Percentiles rank a stretch among this genome's conserved stretches.
phyloP scores from a whole-genome alignment of 306 rosid genomes.

The Gastrolobium villosum region DNA sequence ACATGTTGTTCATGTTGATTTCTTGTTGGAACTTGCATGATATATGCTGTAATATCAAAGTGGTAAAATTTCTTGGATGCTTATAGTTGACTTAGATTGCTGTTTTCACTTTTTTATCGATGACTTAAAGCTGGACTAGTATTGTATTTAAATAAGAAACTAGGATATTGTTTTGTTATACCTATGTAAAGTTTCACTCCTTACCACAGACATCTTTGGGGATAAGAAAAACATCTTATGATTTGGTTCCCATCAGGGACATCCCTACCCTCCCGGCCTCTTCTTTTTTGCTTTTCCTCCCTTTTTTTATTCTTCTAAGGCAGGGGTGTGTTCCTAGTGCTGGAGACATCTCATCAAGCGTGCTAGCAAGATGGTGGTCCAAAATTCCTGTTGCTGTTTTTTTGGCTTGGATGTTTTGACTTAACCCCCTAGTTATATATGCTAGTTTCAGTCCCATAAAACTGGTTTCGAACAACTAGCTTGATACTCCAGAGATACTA shows the following conservation, averaged over 20 bases:
- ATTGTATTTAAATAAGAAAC: constrained; percentile 21
- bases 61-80: constrained; percentile 8
- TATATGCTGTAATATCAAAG: constrained; percentile 19
- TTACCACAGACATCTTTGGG: background rate
- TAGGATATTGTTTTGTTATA: background rate
- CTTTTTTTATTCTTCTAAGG: background rate
- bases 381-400: constrained; percentile 18
- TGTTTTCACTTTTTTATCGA: background rate
- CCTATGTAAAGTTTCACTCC: background rate
- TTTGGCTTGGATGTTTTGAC: constrained; percentile 21
- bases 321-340: background rate
- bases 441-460: constrained; percentile 29
- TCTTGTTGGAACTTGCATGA: constrained; percentile 22
- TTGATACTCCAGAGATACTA: constrained; percentile 19
- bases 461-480: constrained; percentile 17
- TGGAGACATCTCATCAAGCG: constrained; percentile 32
- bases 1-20: constrained; percentile 8
- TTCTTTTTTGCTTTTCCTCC: background rate
- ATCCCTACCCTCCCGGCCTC: background rate
- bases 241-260: constrained; percentile 6
- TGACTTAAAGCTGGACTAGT: constrained; percentile 2
- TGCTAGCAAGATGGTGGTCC: constrained; percentile 16
- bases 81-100: constrained; percentile 16
- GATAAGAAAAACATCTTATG: constrained; percentile 27
- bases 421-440: constrained; percentile 23